Base-by-base conservation (phyloP, 2,329 filamentous ascomycete genomes). In the Trichoderma koningii region DNA sequence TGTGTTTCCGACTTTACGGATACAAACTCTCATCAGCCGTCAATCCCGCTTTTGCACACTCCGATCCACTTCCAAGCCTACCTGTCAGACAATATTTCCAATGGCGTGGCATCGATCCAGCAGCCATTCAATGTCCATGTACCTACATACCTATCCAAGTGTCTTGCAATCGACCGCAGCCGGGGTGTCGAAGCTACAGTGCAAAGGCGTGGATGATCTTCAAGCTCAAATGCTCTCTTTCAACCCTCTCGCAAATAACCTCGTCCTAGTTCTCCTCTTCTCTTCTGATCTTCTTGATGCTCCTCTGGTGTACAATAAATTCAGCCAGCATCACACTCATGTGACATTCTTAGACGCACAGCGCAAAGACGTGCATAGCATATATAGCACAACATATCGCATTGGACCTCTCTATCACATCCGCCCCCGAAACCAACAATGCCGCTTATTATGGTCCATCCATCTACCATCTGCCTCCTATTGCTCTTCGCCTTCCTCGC, bases 401-500 rank as follows among this genome's bases (percentile, higher is more conserved):
- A 38, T 14, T 14, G 1, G 10, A 21, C 19, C 56, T 23, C n/a
- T 26, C 10, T 10, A 38, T 10, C 38, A 2, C 34, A 44, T 21
- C 17, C 5, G 30, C 17, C 17, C 12, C 23, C 17, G 1, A 9
- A 50, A n/a, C 4, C 9, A 9, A 50, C 28, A 26, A 66, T 66
- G 64, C 4, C 59, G 34, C 19, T 19, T 15, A 10, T 52, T 5
- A 52, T n/a, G n/a, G n/a, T 63, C 19, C 42, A 51, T 1, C 17
- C 63, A 26, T 63, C 28, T 34, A 47, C 30, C 3, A 28, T 47
- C 26, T 56, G 59, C 45, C 41, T 62, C 23, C 28, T 51, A 9
- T 12, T 34, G 3, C 14, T 66, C 1, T 5, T 66, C 34, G 30
- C 26, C 19, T 63, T 51, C 7, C 6, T 38, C 26, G 30, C 26